Conservation (phyloP, 495 filamentous ascomycete genomes). For the Emericellopsis terricola region DNA sequence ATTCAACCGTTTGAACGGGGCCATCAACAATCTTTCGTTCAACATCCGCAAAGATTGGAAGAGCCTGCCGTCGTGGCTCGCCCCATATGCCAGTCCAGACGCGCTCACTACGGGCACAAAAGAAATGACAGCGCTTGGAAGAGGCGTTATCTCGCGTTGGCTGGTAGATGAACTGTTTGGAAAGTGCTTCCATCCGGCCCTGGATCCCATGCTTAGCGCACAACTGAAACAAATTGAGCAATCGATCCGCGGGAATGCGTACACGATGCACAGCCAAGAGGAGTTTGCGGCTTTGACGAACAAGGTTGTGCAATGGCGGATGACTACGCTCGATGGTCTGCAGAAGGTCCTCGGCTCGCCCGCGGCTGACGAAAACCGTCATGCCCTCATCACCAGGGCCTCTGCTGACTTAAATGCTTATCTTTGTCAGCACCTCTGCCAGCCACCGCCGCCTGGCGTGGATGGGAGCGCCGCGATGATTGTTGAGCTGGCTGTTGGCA, state of each 20-base stretch:
- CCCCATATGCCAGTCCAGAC: constrained; percentile 61
- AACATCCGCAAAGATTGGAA: constrained; percentile 90
- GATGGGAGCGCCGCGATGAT: constrained; percentile 77
- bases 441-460: constrained; percentile 58
- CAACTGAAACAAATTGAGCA: constrained; percentile 77
- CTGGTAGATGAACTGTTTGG: constrained; percentile 83
- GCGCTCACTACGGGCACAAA: constrained; percentile 68
- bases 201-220: constrained; percentile 55
- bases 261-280: constrained; percentile 54
- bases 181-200: constrained; percentile 73
- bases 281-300: constrained; percentile 76
- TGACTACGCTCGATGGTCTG: constrained; percentile 86
- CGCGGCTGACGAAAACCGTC: constrained; percentile 42
- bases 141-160: constrained; percentile 79
- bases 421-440: constrained; percentile 52
- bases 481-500: constrained; percentile 75
- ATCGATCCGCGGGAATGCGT: constrained; percentile 62
- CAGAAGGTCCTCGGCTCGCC: constrained; percentile 47
- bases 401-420: constrained; percentile 52
- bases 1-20: constrained; percentile 84
- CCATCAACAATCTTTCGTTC: constrained; percentile 87
- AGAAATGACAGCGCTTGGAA: constrained; percentile 94
- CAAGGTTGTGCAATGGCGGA: constrained; percentile 84
- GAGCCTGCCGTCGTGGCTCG: constrained; percentile 60
- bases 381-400: constrained; percentile 45